phyloP scores from a whole-genome alignment of 2,329 filamentous ascomycete species.

The Clarireedia homoeocarpa region DNA sequence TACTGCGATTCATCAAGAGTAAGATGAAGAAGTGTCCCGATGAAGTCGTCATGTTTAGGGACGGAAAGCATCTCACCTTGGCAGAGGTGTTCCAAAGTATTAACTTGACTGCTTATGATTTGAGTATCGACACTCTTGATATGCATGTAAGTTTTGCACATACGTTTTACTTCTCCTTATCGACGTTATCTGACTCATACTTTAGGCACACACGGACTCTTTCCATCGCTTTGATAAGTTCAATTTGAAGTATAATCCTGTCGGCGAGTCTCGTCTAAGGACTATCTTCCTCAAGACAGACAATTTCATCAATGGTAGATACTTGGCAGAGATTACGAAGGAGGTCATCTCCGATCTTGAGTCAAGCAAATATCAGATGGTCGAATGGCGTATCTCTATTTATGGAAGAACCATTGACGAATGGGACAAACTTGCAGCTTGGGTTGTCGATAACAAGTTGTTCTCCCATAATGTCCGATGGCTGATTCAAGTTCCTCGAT shows the following conservation, averaged over 20 bases:
- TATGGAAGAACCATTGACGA: slow-evolving; percentile 89
- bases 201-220: slow-evolving; percentile 84
- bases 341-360: slow-evolving; percentile 96
- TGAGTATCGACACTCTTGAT: slow-evolving; percentile 96
- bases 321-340: slow-evolving; percentile 94
- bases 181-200: slow-evolving; percentile 10
- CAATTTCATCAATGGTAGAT: slow-evolving; percentile 92
- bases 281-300: slow-evolving; percentile 99
- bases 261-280: slow-evolving; percentile 87
- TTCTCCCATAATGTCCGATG: slow-evolving; percentile 97
- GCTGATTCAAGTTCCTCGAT: slow-evolving; percentile 88
- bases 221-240: slow-evolving; percentile 99
- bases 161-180: background rate
- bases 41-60: slow-evolving; percentile 85
- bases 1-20: slow-evolving; percentile 97
- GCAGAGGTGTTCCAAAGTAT: slow-evolving; percentile 95
- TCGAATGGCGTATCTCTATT: slow-evolving; percentile 97
- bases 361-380: slow-evolving; percentile 99
- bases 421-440: slow-evolving; percentile 95
- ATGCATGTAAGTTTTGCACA: slow-evolving; percentile 69
- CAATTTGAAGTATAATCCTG: slow-evolving; percentile 97
- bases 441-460: slow-evolving; percentile 96
- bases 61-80: slow-evolving; percentile 85
- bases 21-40: slow-evolving; percentile 99
- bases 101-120: slow-evolving; percentile 91